Evolutionary conservation across 2,329 filamentous ascomycete species (phyloP), one percentile per base, ranked within the genome.

Genomic region (Fusarium sp.): DNA sequence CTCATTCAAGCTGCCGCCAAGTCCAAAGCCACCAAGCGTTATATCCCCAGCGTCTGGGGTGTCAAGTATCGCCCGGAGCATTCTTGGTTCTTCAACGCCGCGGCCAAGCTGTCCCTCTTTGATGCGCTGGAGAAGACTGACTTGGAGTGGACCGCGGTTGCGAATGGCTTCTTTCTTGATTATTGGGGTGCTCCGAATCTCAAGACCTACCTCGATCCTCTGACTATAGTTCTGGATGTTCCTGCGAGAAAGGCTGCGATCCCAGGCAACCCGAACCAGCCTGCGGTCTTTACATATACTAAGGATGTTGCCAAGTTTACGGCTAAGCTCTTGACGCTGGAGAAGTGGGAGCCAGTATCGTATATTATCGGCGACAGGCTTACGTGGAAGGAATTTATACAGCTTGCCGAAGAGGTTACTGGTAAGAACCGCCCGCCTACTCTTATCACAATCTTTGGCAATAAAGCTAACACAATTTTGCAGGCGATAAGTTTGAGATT

Each of bases 361-460:
- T 21, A 46, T 5, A 46, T 46, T 3, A 13, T 46, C 23, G 23
- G 43, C 8, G 23, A 28, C 12, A 46, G 43, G 18, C 43, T 46
- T 21, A 7, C 43, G 18, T 46, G 18, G 43, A 28, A 28, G 3
- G 18, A 46, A 11, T 15, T 46, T 15, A 3, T 3, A 1, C 5
- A 13, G 5, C 43, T 46, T 9, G 18, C 43, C 2, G 43, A 46
- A 46, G 12, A 28, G 11, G 43, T 9, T 44, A 44, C 16, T 12
- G 42, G 42, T 43, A 43, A 2, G n/a, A 43, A 7, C n/a, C 7
- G 9, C n/a, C 28, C 7, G 8, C 9, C 9, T 6, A 11, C n/a
- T 18, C 10, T 4, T 1, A 18, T 43, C 0, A 23, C n/a, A 18
- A 11, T 23, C 3, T 6, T 2, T 7, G n/a, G 10, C 16, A 13